phyloP scores from a whole-genome alignment of 1,284 basidiomycete species.

The Phellopilus nigrolimitatus region DNA sequence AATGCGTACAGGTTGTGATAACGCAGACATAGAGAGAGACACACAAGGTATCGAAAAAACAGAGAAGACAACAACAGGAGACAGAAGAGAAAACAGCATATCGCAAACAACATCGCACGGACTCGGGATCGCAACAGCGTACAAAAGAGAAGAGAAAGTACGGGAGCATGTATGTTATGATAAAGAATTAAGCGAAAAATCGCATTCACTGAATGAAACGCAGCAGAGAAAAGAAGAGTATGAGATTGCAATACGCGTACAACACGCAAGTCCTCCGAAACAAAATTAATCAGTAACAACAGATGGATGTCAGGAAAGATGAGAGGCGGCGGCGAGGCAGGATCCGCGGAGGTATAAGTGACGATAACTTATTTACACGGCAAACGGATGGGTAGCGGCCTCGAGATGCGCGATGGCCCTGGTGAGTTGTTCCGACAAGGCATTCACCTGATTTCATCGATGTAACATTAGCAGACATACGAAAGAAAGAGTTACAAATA shows the following conservation, averaged over 20 bases:
- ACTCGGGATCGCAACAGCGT: too few relatives aligned
- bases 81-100: too few relatives aligned
- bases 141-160: too few relatives aligned
- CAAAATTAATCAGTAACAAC: too few relatives aligned
- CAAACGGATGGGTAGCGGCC: not conserved
- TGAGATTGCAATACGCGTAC: not conserved
- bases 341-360: not conserved
- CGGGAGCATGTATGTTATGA: too few relatives aligned
- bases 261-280: not conserved
- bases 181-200: not conserved
- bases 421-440: conserved; percentile 12
- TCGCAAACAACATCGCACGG: too few relatives aligned
- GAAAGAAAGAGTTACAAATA: not conserved
- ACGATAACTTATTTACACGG: not conserved
- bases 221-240: not conserved
- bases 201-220: not conserved
- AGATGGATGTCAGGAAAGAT: not conserved
- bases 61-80: not conserved
- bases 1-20: too few relatives aligned
- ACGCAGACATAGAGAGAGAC: not conserved
- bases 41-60: not conserved
- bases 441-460: conserved; percentile 5
- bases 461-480: not conserved
- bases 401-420: conserved; percentile 13
- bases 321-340: not conserved